Evolutionary conservation across 495 filamentous ascomycete genomes (phyloP), one percentile per base, ranked within the genome.

Genomic region (Aspergillus olivimuriae): DNA sequence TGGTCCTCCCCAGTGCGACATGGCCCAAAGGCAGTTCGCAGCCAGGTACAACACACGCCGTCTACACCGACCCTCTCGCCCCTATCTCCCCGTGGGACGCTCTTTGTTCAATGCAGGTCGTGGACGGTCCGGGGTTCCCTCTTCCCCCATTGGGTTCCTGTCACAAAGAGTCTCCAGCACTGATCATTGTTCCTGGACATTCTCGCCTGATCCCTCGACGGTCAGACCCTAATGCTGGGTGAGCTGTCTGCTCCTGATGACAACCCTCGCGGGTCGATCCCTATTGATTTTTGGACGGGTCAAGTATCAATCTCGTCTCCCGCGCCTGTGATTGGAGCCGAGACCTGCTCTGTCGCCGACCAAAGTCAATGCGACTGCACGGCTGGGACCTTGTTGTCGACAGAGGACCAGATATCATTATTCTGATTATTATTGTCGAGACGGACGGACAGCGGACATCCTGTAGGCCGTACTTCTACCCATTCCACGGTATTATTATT

Each of bases 251-350:
- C 24, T 28, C 6, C 34, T 20, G 39, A 48, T 41, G 44, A 44
- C 34, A 34, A 45, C 34, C 44, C 42, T 34, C 43, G 35, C 36
- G 37, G 39, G 31, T 39, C 24, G 50, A 48, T 51, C 50, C n/a
- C n/a, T n/a, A 51, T 56, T 47, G 33, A 39, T 28, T 48, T 51
- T 56, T 48, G 26, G 53, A 56, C 42, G 43, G 49, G 43, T 50
- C 49, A 56, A 47, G 39, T 43, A 44, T 47, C 32, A 46, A 47
- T 53, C 47, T 43, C 41, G 39, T 23, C 28, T 43, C 18, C n/a
- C 24, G 34, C 32, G 35, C n/a, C 34, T 17, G 15, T 51, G 49
- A 56, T 56, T 53, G 49, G 53, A 41, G 22, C 10, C 8, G 20
- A 18, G 18, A 20, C n/a, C 20, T 43, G 42, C 36, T 43, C 40